These are phyloP conservation scores for Cryoendolithus antarcticus DNA, from an alignment of 2,329 filamentous ascomycete species.

Conservation along the genomic window DNA sequence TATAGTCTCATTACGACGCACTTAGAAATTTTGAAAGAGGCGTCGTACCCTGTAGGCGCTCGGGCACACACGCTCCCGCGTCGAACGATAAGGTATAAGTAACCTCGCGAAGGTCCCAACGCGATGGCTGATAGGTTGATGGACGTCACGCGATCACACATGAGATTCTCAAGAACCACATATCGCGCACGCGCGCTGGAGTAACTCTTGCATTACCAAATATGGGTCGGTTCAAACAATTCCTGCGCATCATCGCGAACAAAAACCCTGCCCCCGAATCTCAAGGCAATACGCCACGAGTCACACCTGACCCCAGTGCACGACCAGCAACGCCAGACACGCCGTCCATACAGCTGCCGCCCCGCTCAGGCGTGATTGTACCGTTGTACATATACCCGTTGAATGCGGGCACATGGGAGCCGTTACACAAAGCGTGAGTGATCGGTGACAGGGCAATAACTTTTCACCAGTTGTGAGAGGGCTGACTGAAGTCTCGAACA, in stretches of 20 bases:
- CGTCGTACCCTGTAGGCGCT: too few species aligned
- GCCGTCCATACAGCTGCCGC: conserved; percentile 1
- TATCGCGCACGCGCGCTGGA: not conserved
- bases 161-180: not conserved
- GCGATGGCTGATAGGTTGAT: too few species aligned
- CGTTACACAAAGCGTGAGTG: conserved; percentile 9
- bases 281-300: conserved; percentile 2
- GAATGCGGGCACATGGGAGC: conserved; percentile 10
- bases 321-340: conserved; percentile 2
- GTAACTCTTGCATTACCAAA: not conserved
- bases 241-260: conserved; percentile 5
- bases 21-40: too few species aligned
- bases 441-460: not conserved
- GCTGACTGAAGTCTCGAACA: not conserved
- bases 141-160: too few species aligned
- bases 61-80: too few species aligned
- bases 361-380: conserved; percentile 10
- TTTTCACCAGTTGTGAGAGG: not conserved
- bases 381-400: conserved; percentile 14
- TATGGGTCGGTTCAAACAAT: conserved; percentile 6
- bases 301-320: conserved; percentile 3
- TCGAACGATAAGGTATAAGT: too few species aligned
- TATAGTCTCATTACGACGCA: too few species aligned
- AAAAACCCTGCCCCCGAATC: conserved; percentile 5
- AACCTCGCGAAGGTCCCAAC: too few species aligned